Evolutionary conservation across 2,329 filamentous ascomycete species (phyloP).

Genomic region (Myriosclerotinia duriaeana): DNA sequence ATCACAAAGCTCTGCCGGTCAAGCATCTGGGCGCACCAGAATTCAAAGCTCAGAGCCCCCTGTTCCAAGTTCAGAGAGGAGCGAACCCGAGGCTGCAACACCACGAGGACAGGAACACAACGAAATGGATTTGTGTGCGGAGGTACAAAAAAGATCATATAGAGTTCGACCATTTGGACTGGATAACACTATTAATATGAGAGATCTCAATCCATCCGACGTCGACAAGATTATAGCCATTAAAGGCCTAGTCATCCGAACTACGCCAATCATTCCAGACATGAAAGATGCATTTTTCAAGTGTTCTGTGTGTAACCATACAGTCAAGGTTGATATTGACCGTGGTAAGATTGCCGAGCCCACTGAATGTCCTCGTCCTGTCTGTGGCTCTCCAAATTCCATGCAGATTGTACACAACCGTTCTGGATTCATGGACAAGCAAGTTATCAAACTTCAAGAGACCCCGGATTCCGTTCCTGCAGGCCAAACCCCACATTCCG

Average conservation of each 20-base stretch:
- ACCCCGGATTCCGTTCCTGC: constrained; percentile 93
- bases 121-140: constrained; percentile 65
- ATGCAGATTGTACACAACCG: constrained; percentile 99
- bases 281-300: constrained; percentile 99
- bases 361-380: constrained; percentile 78
- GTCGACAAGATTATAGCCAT: constrained; percentile 95
- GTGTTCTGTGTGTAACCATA: constrained; percentile 90
- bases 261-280: constrained; percentile 94
- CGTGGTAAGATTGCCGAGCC: constrained; percentile 95
- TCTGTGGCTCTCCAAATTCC: constrained; percentile 84
- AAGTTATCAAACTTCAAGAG: constrained; percentile 97
- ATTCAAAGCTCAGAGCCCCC: constrained; percentile 71
- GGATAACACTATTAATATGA: constrained; percentile 82
- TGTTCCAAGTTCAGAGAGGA: constrained; percentile 76
- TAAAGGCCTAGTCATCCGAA: constrained; percentile 93
- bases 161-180: constrained; percentile 87
- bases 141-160: constrained; percentile 80
- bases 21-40: constrained; percentile 47
- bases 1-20: constrained; percentile 56
- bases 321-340: constrained; percentile 85
- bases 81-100: constrained; percentile 49
- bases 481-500: constrained; percentile 94
- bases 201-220: constrained; percentile 90
- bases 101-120: constrained; percentile 47
- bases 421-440: constrained; percentile 92